These are phyloP conservation scores for Mortierella sp. DNA, from an alignment of 371 early-diverging fungal genomes.

Conservation along the genomic window DNA sequence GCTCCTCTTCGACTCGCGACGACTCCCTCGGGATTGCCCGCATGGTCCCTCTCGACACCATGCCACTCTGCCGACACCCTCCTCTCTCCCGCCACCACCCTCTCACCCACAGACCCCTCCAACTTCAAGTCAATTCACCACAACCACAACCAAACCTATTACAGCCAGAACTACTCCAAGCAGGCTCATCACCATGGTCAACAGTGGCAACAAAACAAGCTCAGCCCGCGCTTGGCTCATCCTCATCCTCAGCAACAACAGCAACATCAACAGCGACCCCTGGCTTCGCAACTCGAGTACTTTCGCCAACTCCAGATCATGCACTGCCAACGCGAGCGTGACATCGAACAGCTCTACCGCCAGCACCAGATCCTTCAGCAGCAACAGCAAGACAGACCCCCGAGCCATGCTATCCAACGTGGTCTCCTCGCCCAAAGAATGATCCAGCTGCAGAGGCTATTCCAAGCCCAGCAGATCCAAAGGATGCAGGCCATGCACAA, in stretches of 20 bases:
- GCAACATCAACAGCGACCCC: constrained; percentile 19
- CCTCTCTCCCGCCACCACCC: constrained; percentile 10
- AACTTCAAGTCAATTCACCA: neutral
- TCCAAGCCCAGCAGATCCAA: constrained; percentile 47
- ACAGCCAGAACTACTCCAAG: neutral
- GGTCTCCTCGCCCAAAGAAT: constrained; percentile 39
- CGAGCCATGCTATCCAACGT: constrained; percentile 33
- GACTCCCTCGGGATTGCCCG: neutral
- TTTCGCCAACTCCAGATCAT: constrained; percentile 42
- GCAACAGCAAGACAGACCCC: constrained; percentile 1
- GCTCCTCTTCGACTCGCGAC: neutral
- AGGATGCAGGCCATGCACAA: constrained; percentile 44
- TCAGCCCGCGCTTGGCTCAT: constrained; percentile 19
- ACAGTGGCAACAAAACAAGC: constrained; percentile 27
- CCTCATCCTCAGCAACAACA: constrained; percentile 13
- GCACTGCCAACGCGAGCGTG: constrained; percentile 43
- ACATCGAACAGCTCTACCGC: constrained; percentile 31
- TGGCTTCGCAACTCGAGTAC: constrained; percentile 39
- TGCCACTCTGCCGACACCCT: constrained; percentile 3
- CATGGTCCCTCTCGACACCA: neutral
- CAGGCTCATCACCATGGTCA: neutral
- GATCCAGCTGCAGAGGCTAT: constrained; percentile 36
- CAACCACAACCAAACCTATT: neutral
- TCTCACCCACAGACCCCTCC: constrained; percentile 8
- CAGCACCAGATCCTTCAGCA: constrained; percentile 17